Base-by-base conservation (phyloP, 139 green algal genomes). In the Chloropicon primus region DNA sequence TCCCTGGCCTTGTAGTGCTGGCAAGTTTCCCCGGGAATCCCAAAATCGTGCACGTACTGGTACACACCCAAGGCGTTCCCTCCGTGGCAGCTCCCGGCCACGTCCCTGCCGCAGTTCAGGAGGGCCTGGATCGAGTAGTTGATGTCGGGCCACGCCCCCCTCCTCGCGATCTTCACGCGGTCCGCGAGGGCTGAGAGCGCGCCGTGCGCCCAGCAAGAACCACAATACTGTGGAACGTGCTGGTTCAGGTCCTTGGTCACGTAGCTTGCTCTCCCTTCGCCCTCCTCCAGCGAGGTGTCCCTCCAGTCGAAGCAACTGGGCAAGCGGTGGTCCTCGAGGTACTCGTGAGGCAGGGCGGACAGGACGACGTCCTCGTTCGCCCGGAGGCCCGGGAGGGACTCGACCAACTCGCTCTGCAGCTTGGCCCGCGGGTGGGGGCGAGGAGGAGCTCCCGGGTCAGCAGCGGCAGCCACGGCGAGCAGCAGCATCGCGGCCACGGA, bases 1-100 rank as follows among this genome's bases (percentile, higher is more conserved):
- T 90, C 81, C 23, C 78, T 62, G 26, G 88, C 89, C 74, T 84
- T 75, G 79, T 94, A 97, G 1, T 87, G 85, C 84, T 94, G 92
- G 90, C 93, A 97, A 1, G 88, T 94, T 76, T 97, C 92, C 29
- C 91, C 87, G 26, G 89, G 88, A 26, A 95, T 89, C n/a, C 91
- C 82, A 24, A 81, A 21, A 0, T 28, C 28, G 25, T 24, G 25
- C 74, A 89, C 87, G 80, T 88, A 90, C 71, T 87, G 28, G 72
- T 84, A 87, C 25, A 82, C 86, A 23, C n/a, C 75, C 22, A 17
- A 27, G 5, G 86, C 82, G 23, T 84, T 78, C 2, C 87, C 87
- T 0, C 87, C 87, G 25, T 94, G 84, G 85, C 90, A 94, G 82
- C 77, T 88, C 76, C 91, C 91, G 0, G 90, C 87, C 0, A 78